Evolutionary conservation across 2,329 filamentous ascomycete species (phyloP).

Genomic region (Zopfia rhizophila): DNA sequence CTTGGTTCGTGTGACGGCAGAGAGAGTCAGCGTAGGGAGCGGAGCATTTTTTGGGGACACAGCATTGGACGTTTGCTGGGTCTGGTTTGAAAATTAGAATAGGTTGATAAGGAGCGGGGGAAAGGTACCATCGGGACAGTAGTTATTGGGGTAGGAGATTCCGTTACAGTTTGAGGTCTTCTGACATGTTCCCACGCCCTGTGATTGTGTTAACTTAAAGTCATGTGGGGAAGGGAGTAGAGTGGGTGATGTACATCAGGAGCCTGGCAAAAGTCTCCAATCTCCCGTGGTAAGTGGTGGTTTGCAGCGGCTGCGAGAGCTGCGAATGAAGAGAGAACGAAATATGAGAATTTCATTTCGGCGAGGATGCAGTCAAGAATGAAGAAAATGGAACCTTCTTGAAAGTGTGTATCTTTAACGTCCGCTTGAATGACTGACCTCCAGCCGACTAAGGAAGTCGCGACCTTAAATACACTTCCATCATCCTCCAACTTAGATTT

Average conservation of each 20-base stretch:
- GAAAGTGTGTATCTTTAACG: too few species aligned
- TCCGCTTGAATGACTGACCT: too few species aligned
- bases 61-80: conserved; percentile 14
- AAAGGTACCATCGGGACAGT: conserved; percentile 13
- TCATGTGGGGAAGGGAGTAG: not conserved
- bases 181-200: conserved; percentile 18
- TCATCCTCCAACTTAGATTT: too few species aligned
- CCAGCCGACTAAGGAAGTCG: too few species aligned
- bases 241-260: conserved; percentile 8
- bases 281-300: conserved; percentile 1
- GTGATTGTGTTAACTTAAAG: not conserved
- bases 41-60: conserved; percentile 20
- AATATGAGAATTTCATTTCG: too few species aligned
- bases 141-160: conserved; percentile 12
- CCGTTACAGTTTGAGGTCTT: conserved; percentile 15
- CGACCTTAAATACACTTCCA: too few species aligned
- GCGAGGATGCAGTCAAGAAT: too few species aligned
- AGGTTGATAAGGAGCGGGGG: not conserved
- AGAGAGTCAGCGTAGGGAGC: conserved; percentile 9
- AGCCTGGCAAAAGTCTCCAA: conserved; percentile 16
- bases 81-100: conserved; percentile 2
- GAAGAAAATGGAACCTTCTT: too few species aligned
- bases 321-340: too few species aligned
- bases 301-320: not conserved
- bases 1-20: conserved; percentile 16